phyloP scores from a whole-genome alignment of 345 rosid genomes.

The Erodium maritimum region DNA sequence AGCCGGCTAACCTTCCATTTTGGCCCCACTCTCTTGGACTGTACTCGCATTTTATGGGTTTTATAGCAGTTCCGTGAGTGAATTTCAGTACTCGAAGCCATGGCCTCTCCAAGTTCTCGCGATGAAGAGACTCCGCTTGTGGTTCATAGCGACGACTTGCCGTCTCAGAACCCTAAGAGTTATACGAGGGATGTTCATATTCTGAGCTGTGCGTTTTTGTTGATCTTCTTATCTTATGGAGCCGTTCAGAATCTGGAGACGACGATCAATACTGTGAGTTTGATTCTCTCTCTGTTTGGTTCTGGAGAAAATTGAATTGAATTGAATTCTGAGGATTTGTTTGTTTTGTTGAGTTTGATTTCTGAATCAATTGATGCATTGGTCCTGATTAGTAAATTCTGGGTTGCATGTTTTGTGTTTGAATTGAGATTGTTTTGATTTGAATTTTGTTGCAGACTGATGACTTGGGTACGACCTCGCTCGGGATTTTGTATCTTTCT shows the following conservation, averaged over 20 bases:
- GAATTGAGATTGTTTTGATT: not conserved
- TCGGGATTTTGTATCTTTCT: slow-evolving; percentile 78
- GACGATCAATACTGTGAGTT: slow-evolving; percentile 61
- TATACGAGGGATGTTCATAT: slow-evolving; percentile 65
- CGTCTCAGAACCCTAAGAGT: slow-evolving; percentile 18
- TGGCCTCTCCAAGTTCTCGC: not conserved
- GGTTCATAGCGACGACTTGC: not conserved
- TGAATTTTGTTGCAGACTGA: slow-evolving; percentile 36
- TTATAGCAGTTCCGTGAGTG: not conserved
- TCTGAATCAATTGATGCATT: too few species aligned
- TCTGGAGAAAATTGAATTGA: not conserved
- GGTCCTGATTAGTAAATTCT: not conserved
- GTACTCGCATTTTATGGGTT: not conserved
- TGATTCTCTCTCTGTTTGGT: not conserved
- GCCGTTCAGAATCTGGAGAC: slow-evolving; percentile 95
- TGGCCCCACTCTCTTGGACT: not conserved
- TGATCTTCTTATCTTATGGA: slow-evolving; percentile 76
- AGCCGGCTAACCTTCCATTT: not conserved
- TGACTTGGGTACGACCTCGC: slow-evolving; percentile 71
- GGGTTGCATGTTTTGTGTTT: not conserved
- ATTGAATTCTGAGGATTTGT: too few species aligned
- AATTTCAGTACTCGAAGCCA: not conserved
- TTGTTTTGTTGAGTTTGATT: not conserved
- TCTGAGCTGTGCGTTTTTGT: slow-evolving; percentile 63
- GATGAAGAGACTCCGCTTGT: not conserved